Evolutionary conservation across 1,284 basidiomycete genomes (phyloP), one percentile per base, ranked within the genome.

Genomic region (Marasmius fiardii): DNA sequence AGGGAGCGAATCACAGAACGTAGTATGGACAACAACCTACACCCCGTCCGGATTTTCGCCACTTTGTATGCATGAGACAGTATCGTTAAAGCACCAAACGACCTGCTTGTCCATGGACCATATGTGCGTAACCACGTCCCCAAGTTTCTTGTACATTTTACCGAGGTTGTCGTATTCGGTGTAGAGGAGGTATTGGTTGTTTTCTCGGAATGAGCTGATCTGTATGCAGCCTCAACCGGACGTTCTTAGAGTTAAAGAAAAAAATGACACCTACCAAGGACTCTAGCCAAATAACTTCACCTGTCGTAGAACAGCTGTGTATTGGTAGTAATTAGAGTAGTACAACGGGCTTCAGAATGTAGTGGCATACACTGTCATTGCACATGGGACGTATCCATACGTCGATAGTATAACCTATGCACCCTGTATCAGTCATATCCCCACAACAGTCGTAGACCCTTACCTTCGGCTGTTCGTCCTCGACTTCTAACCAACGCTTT

Each of bases 31-130:
- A 23, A 28, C 18, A 39, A 41, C 53, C 14, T 50, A 54, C 53
- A 54, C 43, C 37, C 53, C 53, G n/a, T 39, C 14, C 4, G 53
- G 53, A 28, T 54, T 54, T 26, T 54, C 53, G 6, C 21, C 14
- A 11, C 53, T 54, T 31, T 47, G n/a, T 5, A 47, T 28, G 20
- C 47, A 53, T 54, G 33, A n/a, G 23, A 43, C 16, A 26, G 53
- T 54, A 31, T 54, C 53, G 39, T 54, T 54, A 3, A 54, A 12
- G 31, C 53, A 54, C 53, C 53, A 54, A 28, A 54, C 4, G 47
- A 10, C 44, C 14, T 7, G 26, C 52, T 31, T 43, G 47, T 16
- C 37, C 26, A 16, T 47, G 28, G 18, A 24, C 53, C 53, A 54
- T 11, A 54, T 45, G 37, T 54, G 53, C 5, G 53, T 54, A 14